Evolutionary conservation across 2,329 filamentous ascomycete genomes (phyloP).

Genomic region (Arthrobotrys musiformis): DNA sequence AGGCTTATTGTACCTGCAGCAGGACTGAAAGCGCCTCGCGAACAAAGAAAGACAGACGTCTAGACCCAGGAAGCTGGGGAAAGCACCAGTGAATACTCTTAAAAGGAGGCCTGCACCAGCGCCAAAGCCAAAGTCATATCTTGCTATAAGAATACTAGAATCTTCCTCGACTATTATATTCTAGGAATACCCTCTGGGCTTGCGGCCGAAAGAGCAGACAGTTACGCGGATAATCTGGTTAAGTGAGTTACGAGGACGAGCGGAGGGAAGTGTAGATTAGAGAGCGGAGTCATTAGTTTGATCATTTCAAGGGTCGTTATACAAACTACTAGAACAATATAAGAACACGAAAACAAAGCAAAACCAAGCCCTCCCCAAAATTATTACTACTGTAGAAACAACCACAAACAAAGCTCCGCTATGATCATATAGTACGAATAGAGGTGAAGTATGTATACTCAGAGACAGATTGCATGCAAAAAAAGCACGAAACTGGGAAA

Average conservation of each 20-base stretch:
- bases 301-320: constrained; percentile 40
- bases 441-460: constrained; percentile 13
- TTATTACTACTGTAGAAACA: constrained; percentile 35
- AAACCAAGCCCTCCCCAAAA: constrained; percentile 30
- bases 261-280: constrained; percentile 27
- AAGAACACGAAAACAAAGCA: constrained; percentile 21
- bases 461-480: not conserved
- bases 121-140: not conserved
- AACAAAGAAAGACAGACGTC: no score
- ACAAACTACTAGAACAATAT: constrained; percentile 20
- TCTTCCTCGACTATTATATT: constrained; percentile 8
- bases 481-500: no score
- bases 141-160: constrained; percentile 7
- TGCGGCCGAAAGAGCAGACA: constrained; percentile 1
- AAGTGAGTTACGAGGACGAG: not conserved
- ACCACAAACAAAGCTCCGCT: constrained; percentile 34
- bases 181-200: constrained; percentile 10
- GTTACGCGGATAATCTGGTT: constrained; percentile 7
- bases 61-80: not conserved
- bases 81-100: constrained; percentile 4
- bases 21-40: constrained; percentile 2
- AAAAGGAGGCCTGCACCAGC: constrained; percentile 6
- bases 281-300: constrained; percentile 54
- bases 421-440: constrained; percentile 31
- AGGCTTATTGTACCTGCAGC: not conserved